Evolutionary conservation across 2,329 filamentous ascomycete genomes (phyloP).

Genomic region (Aspergillus phoenicis): DNA sequence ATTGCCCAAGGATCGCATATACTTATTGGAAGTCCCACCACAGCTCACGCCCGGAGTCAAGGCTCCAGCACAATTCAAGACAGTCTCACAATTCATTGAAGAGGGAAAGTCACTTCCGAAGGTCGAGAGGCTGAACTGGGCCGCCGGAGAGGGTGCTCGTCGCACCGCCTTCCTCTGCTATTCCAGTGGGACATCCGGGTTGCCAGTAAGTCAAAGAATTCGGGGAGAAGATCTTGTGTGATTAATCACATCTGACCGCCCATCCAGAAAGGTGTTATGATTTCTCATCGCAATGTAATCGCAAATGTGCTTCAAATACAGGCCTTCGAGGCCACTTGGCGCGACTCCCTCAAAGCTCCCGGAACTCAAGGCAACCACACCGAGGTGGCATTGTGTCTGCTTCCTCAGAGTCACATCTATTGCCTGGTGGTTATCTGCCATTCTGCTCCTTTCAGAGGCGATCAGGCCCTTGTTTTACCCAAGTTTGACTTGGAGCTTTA

Average conservation of each 20-base stretch:
- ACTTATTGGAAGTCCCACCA: conserved; percentile 69
- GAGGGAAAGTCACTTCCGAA: conserved; percentile 55
- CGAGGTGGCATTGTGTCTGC: conserved; percentile 65
- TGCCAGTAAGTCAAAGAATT: conserved; percentile 59
- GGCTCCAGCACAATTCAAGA: conserved; percentile 56
- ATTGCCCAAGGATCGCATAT: conserved; percentile 66
- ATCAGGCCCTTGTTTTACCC: conserved; percentile 69
- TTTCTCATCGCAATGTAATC: conserved; percentile 77
- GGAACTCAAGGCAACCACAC: conserved; percentile 54
- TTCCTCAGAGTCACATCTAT: conserved; percentile 83
- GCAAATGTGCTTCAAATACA: conserved; percentile 69
- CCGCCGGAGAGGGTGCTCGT: conserved; percentile 50
- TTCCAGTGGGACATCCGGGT: conserved; percentile 76
- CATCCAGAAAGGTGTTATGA: conserved; percentile 76
- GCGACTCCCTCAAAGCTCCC: conserved; percentile 26
- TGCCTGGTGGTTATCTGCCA: conserved; percentile 72
- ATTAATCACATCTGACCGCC: neutral
- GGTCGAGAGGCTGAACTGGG: conserved; percentile 46
- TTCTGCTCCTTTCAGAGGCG: conserved; percentile 67
- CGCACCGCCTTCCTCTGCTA: conserved; percentile 78
- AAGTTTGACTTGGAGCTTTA: conserved; percentile 74
- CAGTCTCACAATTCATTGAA: conserved; percentile 66
- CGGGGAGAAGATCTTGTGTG: neutral
- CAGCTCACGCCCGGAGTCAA: conserved; percentile 52
- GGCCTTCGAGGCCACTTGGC: conserved; percentile 51